phyloP scores from a whole-genome alignment of 352 stramenopile genomes.

The Pythium coloratum region DNA sequence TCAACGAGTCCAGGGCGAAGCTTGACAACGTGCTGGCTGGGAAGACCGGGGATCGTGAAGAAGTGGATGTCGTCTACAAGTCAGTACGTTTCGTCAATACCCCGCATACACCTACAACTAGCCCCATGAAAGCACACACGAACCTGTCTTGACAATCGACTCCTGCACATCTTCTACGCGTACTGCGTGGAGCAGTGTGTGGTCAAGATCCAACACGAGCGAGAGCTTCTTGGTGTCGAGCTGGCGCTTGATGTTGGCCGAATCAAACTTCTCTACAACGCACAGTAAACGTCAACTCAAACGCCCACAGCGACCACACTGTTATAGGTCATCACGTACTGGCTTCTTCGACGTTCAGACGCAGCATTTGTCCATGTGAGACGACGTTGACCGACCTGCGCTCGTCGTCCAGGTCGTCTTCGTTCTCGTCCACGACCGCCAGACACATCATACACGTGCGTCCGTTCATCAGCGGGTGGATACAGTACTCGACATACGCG shows the following conservation, averaged over 20 bases:
- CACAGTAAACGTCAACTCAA: slow-evolving; percentile 39
- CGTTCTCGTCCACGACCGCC: slow-evolving; percentile 63
- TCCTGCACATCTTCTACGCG: slow-evolving; percentile 67
- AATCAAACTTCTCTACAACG: slow-evolving; percentile 81
- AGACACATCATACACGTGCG: slow-evolving; percentile 84
- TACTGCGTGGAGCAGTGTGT: slow-evolving; percentile 95
- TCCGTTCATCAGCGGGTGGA: slow-evolving; percentile 70
- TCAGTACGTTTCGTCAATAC: neutral
- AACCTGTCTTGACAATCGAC: slow-evolving; percentile 58
- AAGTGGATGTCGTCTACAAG: slow-evolving; percentile 68
- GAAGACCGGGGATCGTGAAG: slow-evolving; percentile 75
- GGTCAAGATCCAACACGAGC: slow-evolving; percentile 96
- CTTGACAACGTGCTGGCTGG: slow-evolving; percentile 91
- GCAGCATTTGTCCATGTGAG: slow-evolving; percentile 88
- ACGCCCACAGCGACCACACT: slow-evolving; percentile 20
- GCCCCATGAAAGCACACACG: neutral
- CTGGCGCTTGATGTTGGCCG: slow-evolving; percentile 85
- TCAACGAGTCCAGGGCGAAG: slow-evolving; percentile 87
- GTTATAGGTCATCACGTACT: slow-evolving; percentile 49
- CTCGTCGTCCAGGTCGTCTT: slow-evolving; percentile 59
- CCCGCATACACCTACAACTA: neutral
- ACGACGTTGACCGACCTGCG: slow-evolving; percentile 71
- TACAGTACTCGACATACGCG: slow-evolving; percentile 77
- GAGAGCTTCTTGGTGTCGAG: slow-evolving; percentile 90
- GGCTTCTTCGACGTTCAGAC: slow-evolving; percentile 96